Evolutionary conservation across 495 filamentous ascomycete species (phyloP).

Genomic region (Xylaria grammica): DNA sequence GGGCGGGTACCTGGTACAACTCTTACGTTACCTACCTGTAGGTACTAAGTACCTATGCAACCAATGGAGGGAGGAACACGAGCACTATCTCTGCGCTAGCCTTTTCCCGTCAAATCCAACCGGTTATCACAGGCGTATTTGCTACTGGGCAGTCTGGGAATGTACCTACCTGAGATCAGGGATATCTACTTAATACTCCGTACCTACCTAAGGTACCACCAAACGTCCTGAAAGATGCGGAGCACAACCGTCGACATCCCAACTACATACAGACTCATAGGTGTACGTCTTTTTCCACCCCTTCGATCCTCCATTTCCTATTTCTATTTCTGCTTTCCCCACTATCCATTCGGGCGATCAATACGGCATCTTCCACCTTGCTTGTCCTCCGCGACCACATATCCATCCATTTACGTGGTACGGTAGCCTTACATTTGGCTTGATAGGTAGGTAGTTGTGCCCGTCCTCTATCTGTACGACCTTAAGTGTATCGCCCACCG

Average conservation of each 20-base stretch:
- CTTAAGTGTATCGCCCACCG: conserved; percentile 8
- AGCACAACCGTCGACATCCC: neutral
- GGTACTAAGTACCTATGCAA: no score
- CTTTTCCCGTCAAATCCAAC: no score
- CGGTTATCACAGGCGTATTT: no score
- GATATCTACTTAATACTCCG: no score
- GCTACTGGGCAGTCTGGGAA: no score
- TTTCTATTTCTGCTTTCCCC: neutral
- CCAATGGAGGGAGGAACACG: no score
- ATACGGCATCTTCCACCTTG: neutral
- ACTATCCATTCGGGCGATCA: neutral
- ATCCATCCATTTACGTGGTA: neutral
- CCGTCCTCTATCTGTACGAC: conserved; percentile 6
- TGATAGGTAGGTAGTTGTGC: neutral
- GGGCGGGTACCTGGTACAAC: no score
- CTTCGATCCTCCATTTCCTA: neutral
- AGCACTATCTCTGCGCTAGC: neutral
- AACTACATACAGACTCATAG: neutral
- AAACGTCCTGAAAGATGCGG: neutral
- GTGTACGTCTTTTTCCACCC: neutral
- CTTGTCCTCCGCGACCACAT: neutral
- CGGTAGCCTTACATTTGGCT: neutral
- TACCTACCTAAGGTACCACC: no score
- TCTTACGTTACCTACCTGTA: no score
- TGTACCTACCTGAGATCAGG: no score